These are phyloP conservation scores for Nakazawaea ishiwadae DNA, from an alignment of 805 yeast species.

Conservation along the genomic window DNA sequence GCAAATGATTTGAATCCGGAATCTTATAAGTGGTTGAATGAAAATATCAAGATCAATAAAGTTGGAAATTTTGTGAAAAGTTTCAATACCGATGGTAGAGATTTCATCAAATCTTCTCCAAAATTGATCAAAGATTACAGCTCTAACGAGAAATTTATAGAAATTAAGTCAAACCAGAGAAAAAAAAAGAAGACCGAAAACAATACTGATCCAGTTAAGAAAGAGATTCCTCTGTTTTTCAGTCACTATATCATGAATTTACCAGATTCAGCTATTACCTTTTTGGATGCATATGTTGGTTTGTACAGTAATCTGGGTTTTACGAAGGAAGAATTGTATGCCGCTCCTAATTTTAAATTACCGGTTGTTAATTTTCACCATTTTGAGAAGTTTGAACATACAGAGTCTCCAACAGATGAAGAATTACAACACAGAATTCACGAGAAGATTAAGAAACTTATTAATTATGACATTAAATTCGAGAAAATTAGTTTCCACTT, in stretches of 20 bases:
- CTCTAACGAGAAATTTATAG: constrained; percentile 29
- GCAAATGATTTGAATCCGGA: constrained; percentile 95
- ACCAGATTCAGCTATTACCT: constrained; percentile 88
- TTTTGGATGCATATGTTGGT: constrained; percentile 74
- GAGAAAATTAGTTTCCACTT: constrained; percentile 60
- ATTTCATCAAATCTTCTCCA: constrained; percentile 64
- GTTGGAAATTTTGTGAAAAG: constrained; percentile 55
- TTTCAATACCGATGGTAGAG: constrained; percentile 76
- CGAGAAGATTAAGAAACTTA: constrained; percentile 39
- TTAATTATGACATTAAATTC: constrained; percentile 44
- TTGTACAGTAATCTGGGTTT: constrained; percentile 44
- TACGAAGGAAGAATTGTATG: constrained; percentile 28
- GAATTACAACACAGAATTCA: constrained; percentile 67
- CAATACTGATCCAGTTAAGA: constrained; percentile 14
- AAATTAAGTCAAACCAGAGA: constrained; percentile 33
- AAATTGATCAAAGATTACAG: constrained; percentile 44
- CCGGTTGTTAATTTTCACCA: constrained; percentile 88
- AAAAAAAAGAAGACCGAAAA: constrained; percentile 18
- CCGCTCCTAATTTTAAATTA: constrained; percentile 44
- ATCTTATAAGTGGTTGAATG: constrained; percentile 63
- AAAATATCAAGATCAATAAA: constrained; percentile 63
- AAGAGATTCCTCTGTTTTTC: constrained; percentile 48
- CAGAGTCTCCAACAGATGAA: constrained; percentile 53
- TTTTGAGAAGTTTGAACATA: constrained; percentile 82
- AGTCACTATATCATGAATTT: constrained; percentile 89